phyloP scores from a whole-genome alignment of 169 alveolate genomes.

The Plasmodium reichenowi region DNA sequence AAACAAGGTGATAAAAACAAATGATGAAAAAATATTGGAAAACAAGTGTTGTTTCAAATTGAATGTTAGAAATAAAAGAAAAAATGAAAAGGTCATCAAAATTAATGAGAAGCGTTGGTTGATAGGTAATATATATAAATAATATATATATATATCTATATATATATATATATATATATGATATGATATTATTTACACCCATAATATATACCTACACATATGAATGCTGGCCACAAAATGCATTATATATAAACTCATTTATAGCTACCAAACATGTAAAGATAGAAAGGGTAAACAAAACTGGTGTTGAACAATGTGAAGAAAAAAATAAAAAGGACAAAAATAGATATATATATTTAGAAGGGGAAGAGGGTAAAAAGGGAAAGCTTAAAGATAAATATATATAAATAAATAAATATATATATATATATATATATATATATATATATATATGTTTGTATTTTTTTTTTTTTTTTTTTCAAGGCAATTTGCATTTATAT shows the following conservation, averaged over 20 bases:
- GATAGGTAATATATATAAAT: conserved; percentile 16
- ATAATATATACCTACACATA: background rate
- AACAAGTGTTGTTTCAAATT: conserved; percentile 16
- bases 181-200: background rate
- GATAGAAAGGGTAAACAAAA: conserved; percentile 32
- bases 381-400: background rate
- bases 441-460: background rate
- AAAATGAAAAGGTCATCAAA: conserved; percentile 61
- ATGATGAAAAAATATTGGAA: conserved; percentile 39
- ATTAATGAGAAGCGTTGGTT: conserved; percentile 63
- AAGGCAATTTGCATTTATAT: conserved; percentile 46
- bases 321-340: conserved; percentile 30
- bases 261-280: conserved; percentile 63
- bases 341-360: conserved; percentile 40
- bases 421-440: background rate
- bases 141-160: background rate
- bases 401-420: background rate
- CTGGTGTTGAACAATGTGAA: conserved; percentile 19
- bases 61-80: conserved; percentile 60
- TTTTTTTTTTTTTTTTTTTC: background rate
- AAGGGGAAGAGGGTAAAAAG: conserved; percentile 57
- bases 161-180: background rate
- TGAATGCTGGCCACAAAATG: no score
- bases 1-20: conserved; percentile 60
- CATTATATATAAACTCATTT: background rate